These are phyloP conservation scores for Lavandula angustifolia DNA, from an alignment of 257 asterid species.

Conservation along the genomic window DNA sequence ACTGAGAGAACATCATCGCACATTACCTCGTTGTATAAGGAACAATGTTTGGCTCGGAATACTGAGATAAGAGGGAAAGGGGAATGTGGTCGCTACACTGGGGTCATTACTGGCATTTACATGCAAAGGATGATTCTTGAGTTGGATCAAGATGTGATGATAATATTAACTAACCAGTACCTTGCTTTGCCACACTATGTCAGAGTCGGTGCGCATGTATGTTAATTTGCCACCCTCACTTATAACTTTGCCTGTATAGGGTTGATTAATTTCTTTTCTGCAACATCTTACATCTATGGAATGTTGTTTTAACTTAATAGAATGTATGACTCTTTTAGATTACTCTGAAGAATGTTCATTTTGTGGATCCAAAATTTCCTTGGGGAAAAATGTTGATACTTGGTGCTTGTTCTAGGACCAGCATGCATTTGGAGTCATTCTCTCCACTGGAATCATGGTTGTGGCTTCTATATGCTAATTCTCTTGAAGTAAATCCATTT, in stretches of 20 bases:
- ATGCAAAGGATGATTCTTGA: conserved; percentile 84
- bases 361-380: conserved; percentile 68
- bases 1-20: conserved; percentile 51
- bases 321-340: conserved; percentile 51
- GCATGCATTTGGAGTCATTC: conserved; percentile 68
- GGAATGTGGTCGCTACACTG: conserved; percentile 64
- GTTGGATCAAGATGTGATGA: conserved; percentile 69
- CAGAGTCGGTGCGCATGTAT: conserved; percentile 87
- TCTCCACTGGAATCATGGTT: conserved; percentile 79
- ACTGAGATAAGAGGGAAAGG: conserved; percentile 48
- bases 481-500: background rate
- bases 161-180: conserved; percentile 64
- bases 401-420: conserved; percentile 80
- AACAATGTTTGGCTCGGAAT: conserved; percentile 18
- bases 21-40: conserved; percentile 43
- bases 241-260: conserved; percentile 18
- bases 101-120: conserved; percentile 71
- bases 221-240: conserved; percentile 34
- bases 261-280: conserved; percentile 5
- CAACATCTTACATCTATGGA: background rate
- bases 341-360: conserved; percentile 71
- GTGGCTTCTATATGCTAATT: conserved; percentile 30
- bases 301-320: conserved; percentile 27
- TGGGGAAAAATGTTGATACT: conserved; percentile 79
- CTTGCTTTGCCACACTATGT: conserved; percentile 69